Base-by-base conservation (phyloP, 306 rosid species). In the Oxytropis ochrocephala region DNA sequence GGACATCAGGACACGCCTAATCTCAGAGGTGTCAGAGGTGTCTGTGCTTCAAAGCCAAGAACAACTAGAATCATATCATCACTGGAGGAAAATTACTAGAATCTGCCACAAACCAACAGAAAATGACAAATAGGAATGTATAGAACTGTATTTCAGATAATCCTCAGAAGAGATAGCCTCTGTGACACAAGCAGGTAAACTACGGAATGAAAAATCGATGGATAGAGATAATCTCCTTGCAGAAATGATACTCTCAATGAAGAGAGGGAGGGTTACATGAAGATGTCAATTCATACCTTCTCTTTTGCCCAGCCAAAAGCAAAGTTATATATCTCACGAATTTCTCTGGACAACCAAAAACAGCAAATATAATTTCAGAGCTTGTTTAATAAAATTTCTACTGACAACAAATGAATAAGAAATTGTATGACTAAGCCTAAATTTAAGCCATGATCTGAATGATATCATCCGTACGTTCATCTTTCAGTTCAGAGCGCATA, bases 231-330 rank as follows among this genome's bases (percentile, higher is more conserved):
- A 24, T 24, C 29, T 24, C 29, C 29, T 24, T 24, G 29, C 29
- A 24, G 27, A 24, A 24, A 24, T 4, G 29, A 24, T 24, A 24
- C 29, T 24, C 29, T 24, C 1, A 24, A 24, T 24, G 29, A n/a
- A n/a, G n/a, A n/a, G n/a, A n/a, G n/a, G n/a, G n/a, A n/a, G n/a
- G n/a, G n/a, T n/a, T n/a, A n/a, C n/a, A n/a, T n/a, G n/a, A n/a
- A n/a, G n/a, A n/a, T n/a, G n/a, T n/a, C n/a, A n/a, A n/a, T n/a
- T n/a, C n/a, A n/a, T n/a, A n/a, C n/a, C n/a, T 94, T 94, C 81
- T 94, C 99, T 77, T 91, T 95, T 68, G 97, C 99, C 99, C 99
- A 95, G 73, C 91, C 88, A 84, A 95, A 95, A 61, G 99, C 96
- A 62, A 91, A 95, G 85, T 91, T 95, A 82, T 95, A 95, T 49